Conservation (phyloP, 1,139 yeast genomes). For the Debaryomycetaceae sp. region DNA sequence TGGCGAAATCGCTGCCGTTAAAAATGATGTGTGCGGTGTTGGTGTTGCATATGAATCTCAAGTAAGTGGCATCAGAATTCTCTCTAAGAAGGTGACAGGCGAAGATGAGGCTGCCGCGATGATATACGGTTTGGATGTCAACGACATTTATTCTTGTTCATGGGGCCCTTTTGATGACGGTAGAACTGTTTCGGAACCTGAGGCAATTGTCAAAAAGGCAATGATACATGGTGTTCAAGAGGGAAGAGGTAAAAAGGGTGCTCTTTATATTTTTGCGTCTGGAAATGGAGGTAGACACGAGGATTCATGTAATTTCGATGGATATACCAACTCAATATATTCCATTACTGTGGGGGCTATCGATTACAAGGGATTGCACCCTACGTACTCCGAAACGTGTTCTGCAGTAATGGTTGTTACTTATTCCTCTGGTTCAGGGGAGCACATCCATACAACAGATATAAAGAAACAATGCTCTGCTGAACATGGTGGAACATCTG, state of each 20-base stretch:
- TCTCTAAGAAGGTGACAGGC: slow-evolving; percentile 73
- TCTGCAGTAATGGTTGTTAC: slow-evolving; percentile 96
- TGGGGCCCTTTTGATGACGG: slow-evolving; percentile 99
- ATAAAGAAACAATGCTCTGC: slow-evolving; percentile 67
- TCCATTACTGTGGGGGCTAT: slow-evolving; percentile 95
- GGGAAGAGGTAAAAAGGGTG: slow-evolving; percentile 81
- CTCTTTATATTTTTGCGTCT: slow-evolving; percentile 90
- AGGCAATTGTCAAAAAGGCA: slow-evolving; percentile 72
- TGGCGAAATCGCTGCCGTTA: slow-evolving; percentile 92
- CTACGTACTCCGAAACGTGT: slow-evolving; percentile 87
- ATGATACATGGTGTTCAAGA: slow-evolving; percentile 78
- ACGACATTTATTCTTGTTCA: slow-evolving; percentile 93
- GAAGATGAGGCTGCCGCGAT: slow-evolving; percentile 92
- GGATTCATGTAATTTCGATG: slow-evolving; percentile 96
- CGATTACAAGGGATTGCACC: slow-evolving; percentile 81
- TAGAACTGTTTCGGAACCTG: slow-evolving; percentile 79
- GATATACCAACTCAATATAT: slow-evolving; percentile 93
- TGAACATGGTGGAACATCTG: slow-evolving; percentile 94
- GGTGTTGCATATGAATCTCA: slow-evolving; percentile 89
- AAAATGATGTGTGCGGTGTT: slow-evolving; percentile 84
- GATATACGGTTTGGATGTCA: slow-evolving; percentile 71
- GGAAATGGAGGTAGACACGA: slow-evolving; percentile 87
- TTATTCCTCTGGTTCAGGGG: slow-evolving; percentile 87
- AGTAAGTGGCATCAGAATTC: slow-evolving; percentile 86
- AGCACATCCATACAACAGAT: slow-evolving; percentile 90